These are phyloP conservation scores for Aspergillus phoenicis DNA, from an alignment of 2,329 filamentous ascomycete genomes.

Conservation along the genomic window DNA sequence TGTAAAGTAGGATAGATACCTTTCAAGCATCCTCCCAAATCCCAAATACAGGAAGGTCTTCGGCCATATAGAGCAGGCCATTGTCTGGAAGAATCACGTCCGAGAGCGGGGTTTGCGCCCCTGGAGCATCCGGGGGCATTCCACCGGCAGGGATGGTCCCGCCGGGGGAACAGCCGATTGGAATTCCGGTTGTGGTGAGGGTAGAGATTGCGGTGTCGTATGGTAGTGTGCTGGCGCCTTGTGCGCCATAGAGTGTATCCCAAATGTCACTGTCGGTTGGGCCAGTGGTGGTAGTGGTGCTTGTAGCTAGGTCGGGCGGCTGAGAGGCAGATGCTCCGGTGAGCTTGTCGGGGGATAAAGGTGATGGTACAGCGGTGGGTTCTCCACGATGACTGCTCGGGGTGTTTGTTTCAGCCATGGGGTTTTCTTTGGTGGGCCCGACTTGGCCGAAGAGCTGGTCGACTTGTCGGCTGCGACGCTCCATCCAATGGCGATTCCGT, in stretches of 20 bases:
- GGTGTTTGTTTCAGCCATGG: constrained; percentile 12
- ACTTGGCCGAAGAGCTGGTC: constrained; percentile 48
- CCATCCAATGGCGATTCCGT: constrained; percentile 44
- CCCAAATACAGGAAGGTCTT: constrained; percentile 37
- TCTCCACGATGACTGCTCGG: constrained; percentile 12
- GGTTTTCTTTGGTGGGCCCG: constrained; percentile 21
- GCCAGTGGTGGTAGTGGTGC: constrained; percentile 12
- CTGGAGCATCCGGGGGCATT: constrained; percentile 14
- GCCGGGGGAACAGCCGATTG: constrained; percentile 36
- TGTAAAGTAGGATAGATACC: background rate
- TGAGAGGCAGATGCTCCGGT: constrained; percentile 20
- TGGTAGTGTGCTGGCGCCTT: constrained; percentile 24
- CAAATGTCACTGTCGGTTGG: constrained; percentile 30
- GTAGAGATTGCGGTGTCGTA: constrained; percentile 38
- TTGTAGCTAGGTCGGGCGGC: constrained; percentile 10
- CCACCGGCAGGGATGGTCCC: constrained; percentile 28
- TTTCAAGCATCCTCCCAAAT: constrained; percentile 34
- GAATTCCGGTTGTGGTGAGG: constrained; percentile 37
- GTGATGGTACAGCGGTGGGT: constrained; percentile 23
- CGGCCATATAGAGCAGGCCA: constrained; percentile 38
- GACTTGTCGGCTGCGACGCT: constrained; percentile 42
- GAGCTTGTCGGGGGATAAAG: constrained; percentile 27
- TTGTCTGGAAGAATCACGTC: constrained; percentile 38
- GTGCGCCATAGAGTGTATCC: constrained; percentile 31
- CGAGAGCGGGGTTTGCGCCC: constrained; percentile 35